Base-by-base conservation (phyloP, 441 rosid genomes). In the Metrosideros polymorpha region DNA sequence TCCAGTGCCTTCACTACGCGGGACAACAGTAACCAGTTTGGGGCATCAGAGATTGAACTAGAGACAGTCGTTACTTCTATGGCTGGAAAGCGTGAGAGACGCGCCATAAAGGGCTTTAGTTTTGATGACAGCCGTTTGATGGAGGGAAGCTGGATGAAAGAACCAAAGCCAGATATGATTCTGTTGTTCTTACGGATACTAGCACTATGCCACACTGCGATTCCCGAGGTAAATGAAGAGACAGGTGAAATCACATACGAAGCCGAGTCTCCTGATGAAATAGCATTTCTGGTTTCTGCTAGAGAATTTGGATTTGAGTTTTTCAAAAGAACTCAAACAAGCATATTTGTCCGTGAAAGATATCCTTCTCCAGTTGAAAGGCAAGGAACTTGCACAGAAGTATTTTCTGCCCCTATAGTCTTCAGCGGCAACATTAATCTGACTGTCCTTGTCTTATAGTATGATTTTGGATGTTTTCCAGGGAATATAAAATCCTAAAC, bases 191-290 rank as follows among this genome's bases (percentile, higher is more conserved):
- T 96, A 83, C 95, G 93, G 86, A 91, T 95, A 90, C 89, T 97
- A 88, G 96, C 99, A 79, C 82, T 95, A 75, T 97, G 99, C 90
- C 99, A 97, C 89, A 91, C 99, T 57, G 99, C 99, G 32, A 95
- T 97, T 82, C 99, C 99, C 7, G 99, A 97, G 92, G 87, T 89
- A 61, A 94, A 94, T 83, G 97, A 94, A 90, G 97, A 93, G 87
- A 96, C 96, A 42, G 96, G 99, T 55, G 90, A 29, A 88, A 89
- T 89, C 86, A 91, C 96, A 5, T 97, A 96, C 27, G 99, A 97
- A 93, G 99, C 99, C 71, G 99, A 97, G 92, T 97, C 99, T 32
- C 99, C 99, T 32, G 99, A 97, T 86, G 99, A 97, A 90, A 97
- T 92, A 71, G 94, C 99, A 63, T 97, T 97, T 91, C 97, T 97